Percentiles rank a stretch among this genome's conserved stretches.
phyloP scores from a whole-genome alignment of 495 filamentous ascomycete genomes.

The Neurospora tetrasperma region DNA sequence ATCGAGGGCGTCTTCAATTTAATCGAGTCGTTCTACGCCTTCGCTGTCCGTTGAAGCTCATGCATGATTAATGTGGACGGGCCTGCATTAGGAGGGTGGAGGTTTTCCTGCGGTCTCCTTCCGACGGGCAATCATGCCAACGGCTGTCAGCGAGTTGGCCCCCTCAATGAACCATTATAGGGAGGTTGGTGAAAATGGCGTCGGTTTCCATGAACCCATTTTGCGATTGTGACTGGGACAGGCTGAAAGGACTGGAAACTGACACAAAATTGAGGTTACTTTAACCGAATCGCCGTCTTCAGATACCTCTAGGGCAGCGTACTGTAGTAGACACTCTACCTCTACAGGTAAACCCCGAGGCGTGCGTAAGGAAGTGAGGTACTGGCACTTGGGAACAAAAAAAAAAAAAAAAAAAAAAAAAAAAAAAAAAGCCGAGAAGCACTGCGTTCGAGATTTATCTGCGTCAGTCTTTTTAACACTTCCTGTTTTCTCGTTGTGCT shows the following conservation, averaged over 20 bases:
- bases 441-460: background rate
- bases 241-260: background rate
- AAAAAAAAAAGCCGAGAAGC: background rate
- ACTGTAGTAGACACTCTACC: background rate
- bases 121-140: background rate
- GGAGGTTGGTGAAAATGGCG: background rate
- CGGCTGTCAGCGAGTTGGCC: background rate
- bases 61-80: background rate
- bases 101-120: background rate
- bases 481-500: background rate
- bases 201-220: background rate
- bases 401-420: background rate
- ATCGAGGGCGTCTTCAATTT: background rate
- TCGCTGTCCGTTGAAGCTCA: background rate
- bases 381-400: background rate
- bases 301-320: too few species aligned
- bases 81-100: background rate
- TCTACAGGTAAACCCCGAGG: background rate
- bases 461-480: background rate
- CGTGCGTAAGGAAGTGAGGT: background rate
- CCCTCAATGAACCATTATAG: background rate
- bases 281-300: background rate
- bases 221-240: background rate
- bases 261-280: background rate
- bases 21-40: background rate